phyloP scores from a whole-genome alignment of 192 early-diverging fungal species.

The Rhizophagus clarus region DNA sequence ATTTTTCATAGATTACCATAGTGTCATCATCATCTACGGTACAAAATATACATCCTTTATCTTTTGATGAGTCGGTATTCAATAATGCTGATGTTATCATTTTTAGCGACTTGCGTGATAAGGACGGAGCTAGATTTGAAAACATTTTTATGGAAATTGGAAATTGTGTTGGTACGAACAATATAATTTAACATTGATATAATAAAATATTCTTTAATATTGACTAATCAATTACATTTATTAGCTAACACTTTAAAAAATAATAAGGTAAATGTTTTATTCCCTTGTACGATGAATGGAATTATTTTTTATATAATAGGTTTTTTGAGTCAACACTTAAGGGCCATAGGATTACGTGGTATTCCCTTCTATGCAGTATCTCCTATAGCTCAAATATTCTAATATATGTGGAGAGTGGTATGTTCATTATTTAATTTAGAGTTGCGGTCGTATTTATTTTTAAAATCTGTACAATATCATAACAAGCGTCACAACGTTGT shows the following conservation, averaged over 20 bases:
- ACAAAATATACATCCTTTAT: slow-evolving; percentile 49
- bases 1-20: slow-evolving; percentile 39
- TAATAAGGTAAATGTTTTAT: slow-evolving; percentile 68
- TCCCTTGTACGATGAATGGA: slow-evolving; percentile 70
- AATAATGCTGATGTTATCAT: slow-evolving; percentile 47
- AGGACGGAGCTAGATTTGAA: slow-evolving; percentile 40
- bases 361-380: slow-evolving; percentile 73
- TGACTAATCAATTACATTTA: background rate
- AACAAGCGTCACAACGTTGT: no score
- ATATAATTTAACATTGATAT: background rate
- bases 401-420: slow-evolving; percentile 89
- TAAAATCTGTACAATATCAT: no score
- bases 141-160: slow-evolving; percentile 42
- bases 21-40: slow-evolving; percentile 50
- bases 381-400: slow-evolving; percentile 80
- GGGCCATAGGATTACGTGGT: slow-evolving; percentile 53
- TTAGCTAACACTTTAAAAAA: slow-evolving; percentile 35
- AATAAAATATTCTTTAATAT: background rate
- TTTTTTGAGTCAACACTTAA: slow-evolving; percentile 56
- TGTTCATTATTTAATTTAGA: background rate
- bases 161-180: background rate
- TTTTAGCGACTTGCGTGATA: slow-evolving; percentile 43
- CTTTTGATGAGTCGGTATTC: slow-evolving; percentile 48
- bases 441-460: no score
- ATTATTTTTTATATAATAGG: slow-evolving; percentile 75